Base-by-base conservation (phyloP, 257 asterid species). In the Solanum tarapatanum region DNA sequence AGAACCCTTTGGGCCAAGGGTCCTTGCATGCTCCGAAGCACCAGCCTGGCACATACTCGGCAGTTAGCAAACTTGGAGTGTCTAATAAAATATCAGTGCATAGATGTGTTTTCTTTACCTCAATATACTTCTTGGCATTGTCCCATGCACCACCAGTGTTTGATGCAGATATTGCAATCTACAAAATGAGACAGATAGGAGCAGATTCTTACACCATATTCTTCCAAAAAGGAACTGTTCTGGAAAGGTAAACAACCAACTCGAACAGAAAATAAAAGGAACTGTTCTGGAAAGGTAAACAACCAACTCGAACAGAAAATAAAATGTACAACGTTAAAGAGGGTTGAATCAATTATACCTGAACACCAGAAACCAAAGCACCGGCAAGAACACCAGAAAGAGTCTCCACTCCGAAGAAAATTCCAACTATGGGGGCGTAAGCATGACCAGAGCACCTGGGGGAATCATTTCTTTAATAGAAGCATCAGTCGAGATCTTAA, bases 361-460 rank as follows among this genome's bases (percentile, higher is more conserved):
- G 98, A 74, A 95, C 98, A 86, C 98, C 98, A 24, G 98, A 95
- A 70, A 95, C 97, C 64, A 95, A 98, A 87, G 98, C 91, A 84
- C 98, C 98, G 7, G 98, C 98, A 84, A 95, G 98, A 83, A 94
- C 94, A 2, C 98, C 98, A 4, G 98, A 93, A 85, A 94, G 96
- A 76, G 98, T 94, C 94, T 95, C 98, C 23, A 95, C 98, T 24
- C 98, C 98, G 33, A 95, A 95, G 58, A 95, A 91, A 80, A 91
- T 94, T 37, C 98, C 98, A 10, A 95, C 98, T 10, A 95, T 92
- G 76, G 92, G 66, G 98, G 98, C 6, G 98, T 95, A 45, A 95
- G 97, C 98, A 95, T 95, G 92, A 95, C 98, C 28, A 95, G 98
- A 70, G 96, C 96, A 88, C 98, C 98, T 12, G 98, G 98, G 17